Evolutionary conservation across 805 yeast genomes (phyloP).

Genomic region (Lachancea kluyveri): DNA sequence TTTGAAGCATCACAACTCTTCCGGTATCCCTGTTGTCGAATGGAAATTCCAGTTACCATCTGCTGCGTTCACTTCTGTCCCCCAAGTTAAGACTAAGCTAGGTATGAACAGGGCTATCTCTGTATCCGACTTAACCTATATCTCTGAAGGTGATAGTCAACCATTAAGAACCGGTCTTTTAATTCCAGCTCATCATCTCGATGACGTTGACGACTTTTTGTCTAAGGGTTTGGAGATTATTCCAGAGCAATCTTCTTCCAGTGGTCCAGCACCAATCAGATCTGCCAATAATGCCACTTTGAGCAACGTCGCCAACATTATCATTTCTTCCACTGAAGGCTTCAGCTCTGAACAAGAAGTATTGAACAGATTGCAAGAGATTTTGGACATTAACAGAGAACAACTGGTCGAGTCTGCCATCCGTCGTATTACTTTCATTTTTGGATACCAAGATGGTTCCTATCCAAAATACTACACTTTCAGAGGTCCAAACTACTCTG

Average conservation of each 20-base stretch:
- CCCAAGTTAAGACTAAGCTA: conserved; percentile 40
- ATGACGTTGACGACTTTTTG: conserved; percentile 83
- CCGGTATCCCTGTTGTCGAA: conserved; percentile 62
- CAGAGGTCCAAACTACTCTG: conserved; percentile 78
- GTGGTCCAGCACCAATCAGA: conserved; percentile 48
- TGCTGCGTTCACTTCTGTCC: conserved; percentile 70
- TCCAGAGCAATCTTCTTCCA: conserved; percentile 41
- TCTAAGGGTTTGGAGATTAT: conserved; percentile 67
- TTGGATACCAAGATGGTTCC: conserved; percentile 76
- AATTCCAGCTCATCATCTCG: conserved; percentile 74
- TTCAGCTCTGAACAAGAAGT: conserved; percentile 65
- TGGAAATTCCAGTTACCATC: conserved; percentile 88
- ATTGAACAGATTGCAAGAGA: conserved; percentile 53
- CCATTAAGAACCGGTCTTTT: conserved; percentile 81
- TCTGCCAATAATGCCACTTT: conserved; percentile 36
- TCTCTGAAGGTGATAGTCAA: conserved; percentile 61
- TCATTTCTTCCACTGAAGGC: conserved; percentile 69
- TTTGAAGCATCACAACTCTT: conserved; percentile 53
- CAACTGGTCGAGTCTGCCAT: conserved; percentile 66
- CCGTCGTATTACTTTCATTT: conserved; percentile 89
- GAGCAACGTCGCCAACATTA: conserved; percentile 78
- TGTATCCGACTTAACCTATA: conserved; percentile 84
- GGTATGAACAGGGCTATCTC: conserved; percentile 82
- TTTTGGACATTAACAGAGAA: conserved; percentile 60
- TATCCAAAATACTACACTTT: conserved; percentile 96